Percentiles rank a stretch among this genome's conserved stretches.
These are phyloP conservation scores for Amaranthus palmeri DNA, from an alignment of 148 eudicot genomes.

Conservation along the genomic window DNA sequence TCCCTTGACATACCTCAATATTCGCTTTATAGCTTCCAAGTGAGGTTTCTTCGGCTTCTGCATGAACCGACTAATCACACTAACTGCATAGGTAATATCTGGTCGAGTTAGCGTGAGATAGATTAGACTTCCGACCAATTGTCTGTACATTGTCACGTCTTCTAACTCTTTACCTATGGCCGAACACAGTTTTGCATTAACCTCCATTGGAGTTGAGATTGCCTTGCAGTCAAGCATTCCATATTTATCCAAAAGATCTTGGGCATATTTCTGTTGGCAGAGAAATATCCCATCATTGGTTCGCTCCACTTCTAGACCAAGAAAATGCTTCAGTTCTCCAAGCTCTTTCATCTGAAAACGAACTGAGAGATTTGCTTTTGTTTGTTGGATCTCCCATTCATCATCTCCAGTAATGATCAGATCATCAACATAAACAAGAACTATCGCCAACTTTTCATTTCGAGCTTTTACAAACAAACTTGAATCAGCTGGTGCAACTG, in stretches of 20 bases:
- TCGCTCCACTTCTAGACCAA: not conserved
- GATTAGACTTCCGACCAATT: not conserved
- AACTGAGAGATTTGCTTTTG: constrained; percentile 1
- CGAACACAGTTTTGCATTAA: not conserved
- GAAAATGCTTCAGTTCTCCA: not conserved
- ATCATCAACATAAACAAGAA: constrained; percentile 1
- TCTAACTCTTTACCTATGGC: not conserved
- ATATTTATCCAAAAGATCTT: not conserved
- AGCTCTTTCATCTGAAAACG: constrained; percentile 13
- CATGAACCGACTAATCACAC: too few species aligned
- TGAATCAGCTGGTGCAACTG: not conserved
- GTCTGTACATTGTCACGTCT: constrained; percentile 5
- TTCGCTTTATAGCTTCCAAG: too few species aligned
- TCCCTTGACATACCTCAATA: too few species aligned
- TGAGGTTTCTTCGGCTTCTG: too few species aligned
- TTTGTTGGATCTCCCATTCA: not conserved
- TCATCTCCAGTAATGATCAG: constrained; percentile 16
- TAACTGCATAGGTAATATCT: too few species aligned
- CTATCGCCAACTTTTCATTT: not conserved
- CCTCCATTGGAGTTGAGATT: not conserved
- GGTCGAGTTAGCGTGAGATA: not conserved
- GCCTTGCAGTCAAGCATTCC: not conserved
- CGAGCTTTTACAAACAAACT: not conserved
- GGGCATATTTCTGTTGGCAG: not conserved
- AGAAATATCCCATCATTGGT: not conserved